Conservation (phyloP, 2,329 filamentous ascomycete genomes). For the Apiospora malaysiana region DNA sequence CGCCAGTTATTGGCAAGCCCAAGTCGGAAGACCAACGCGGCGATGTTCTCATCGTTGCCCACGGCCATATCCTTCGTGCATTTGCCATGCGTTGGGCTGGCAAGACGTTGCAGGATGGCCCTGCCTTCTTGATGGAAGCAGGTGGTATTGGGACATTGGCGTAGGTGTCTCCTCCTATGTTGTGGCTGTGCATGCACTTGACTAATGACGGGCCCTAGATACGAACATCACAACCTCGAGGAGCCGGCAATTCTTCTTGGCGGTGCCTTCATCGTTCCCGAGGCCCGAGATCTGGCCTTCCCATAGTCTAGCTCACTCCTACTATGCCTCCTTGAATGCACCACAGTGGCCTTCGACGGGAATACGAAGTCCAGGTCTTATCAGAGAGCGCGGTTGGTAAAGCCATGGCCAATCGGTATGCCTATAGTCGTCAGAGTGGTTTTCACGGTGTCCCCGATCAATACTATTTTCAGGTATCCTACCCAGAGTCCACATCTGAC, state of each 20-base stretch:
- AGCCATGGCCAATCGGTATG: too few relatives aligned
- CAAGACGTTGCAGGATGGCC: constrained; percentile 75
- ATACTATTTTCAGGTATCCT: too few relatives aligned
- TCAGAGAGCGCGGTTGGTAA: too few relatives aligned
- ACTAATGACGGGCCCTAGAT: constrained; percentile 52
- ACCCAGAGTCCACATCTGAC: too few relatives aligned
- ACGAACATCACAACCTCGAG: constrained; percentile 78
- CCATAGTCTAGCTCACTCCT: neutral
- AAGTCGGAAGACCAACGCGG: constrained; percentile 51
- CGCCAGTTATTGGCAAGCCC: constrained; percentile 62
- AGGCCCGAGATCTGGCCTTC: neutral
- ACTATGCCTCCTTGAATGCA: neutral
- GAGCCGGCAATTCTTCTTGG: constrained; percentile 83
- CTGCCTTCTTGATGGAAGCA: constrained; percentile 83
- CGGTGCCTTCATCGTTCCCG: constrained; percentile 65
- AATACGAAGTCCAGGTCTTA: neutral
- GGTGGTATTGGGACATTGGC: constrained; percentile 84
- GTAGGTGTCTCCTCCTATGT: constrained; percentile 45
- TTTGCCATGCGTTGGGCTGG: constrained; percentile 88
- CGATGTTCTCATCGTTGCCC: constrained; percentile 82
- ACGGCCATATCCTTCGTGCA: constrained; percentile 87
- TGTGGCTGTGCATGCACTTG: constrained; percentile 23
- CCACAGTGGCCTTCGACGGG: neutral
- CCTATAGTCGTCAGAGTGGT: too few relatives aligned
- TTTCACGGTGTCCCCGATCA: neutral